Percentiles rank a stretch among this genome's conserved stretches.
Conservation (phyloP, 2,329 filamentous ascomycete species). For the Fusarium tricinctum region DNA sequence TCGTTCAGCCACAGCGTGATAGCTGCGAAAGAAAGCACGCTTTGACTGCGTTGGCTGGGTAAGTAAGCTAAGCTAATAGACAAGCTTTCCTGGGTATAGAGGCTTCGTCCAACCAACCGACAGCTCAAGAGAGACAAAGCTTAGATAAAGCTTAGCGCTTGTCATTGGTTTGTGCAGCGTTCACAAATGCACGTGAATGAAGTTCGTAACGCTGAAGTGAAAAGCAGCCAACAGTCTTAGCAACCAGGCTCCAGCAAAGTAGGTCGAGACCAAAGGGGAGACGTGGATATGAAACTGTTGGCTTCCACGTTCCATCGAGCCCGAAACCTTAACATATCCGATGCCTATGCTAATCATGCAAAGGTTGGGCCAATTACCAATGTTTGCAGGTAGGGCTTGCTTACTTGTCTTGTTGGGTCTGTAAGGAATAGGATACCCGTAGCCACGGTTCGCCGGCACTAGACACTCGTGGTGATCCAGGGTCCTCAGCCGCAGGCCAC, state of each 20-base stretch:
- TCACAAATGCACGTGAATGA: slow-evolving; percentile 5
- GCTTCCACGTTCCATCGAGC: slow-evolving; percentile 10
- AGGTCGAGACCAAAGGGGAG: too few species aligned
- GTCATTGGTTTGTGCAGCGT: slow-evolving; percentile 1
- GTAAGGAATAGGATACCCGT: slow-evolving; percentile 6
- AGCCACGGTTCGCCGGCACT: slow-evolving; percentile 20
- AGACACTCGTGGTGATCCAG: slow-evolving; percentile 19
- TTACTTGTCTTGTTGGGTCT: slow-evolving; percentile 8
- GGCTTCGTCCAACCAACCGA: slow-evolving; percentile 2
- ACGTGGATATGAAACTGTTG: slow-evolving; percentile 8
- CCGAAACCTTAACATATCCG: slow-evolving; percentile 10
- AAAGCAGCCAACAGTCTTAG: neutral
- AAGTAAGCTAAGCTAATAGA: neutral
- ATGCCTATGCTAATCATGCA: slow-evolving; percentile 16
- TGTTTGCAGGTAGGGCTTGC: slow-evolving; percentile 1
- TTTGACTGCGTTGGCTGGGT: slow-evolving; percentile 3
- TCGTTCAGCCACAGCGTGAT: slow-evolving; percentile 3
- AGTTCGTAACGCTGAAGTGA: slow-evolving; percentile 6
- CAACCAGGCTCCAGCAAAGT: slow-evolving; percentile 10
- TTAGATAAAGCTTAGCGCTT: slow-evolving; percentile 3
- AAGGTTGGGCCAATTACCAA: neutral
- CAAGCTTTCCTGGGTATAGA: neutral
- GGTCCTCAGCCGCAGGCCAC: slow-evolving; percentile 27
- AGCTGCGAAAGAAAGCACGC: neutral
- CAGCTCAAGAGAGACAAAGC: neutral